Evolutionary conservation across 306 rosid species (phyloP), one percentile per base, ranked within the genome.

Genomic region (Vigna nakashimae): DNA sequence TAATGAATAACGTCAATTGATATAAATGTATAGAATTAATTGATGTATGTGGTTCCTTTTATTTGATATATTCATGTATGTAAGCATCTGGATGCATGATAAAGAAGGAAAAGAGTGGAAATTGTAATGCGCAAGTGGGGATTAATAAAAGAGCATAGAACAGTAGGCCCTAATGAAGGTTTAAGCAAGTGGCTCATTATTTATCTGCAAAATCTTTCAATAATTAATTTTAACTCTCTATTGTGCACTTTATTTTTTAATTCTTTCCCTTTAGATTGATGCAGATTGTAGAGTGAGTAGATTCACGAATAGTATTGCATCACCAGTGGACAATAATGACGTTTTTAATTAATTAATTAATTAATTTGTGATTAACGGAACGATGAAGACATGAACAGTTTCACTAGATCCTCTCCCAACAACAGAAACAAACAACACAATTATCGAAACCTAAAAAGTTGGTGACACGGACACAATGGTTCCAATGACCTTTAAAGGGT

Each of bases 121-220:
- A 30, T 34, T 36, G 1, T 34, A 36, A 63, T 63, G 26, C 13
- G 22, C 9, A 56, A 43, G 46, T 36, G 7, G n/a, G 45, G 60
- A 75, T 74, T 75, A 75, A 64, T 52, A 16, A 71, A 71, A 52
- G 9, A 10, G 12, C 1, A 11, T 59, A 40, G 53, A 20, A 14
- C 10, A 74, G 46, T 18, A 60, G 69, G 18, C 42, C 58, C 69
- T 46, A 15, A 52, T 52, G 18, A 9, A 22, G 6, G 36, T 14
- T 77, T 55, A 65, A 46, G 68, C 79, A 80, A 73, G 78, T 62
- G 36, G 26, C 18, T 13, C 69, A 46, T 55, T 74, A 66, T 68
- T 81, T 50, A 75, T 50, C 49, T 65, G 8, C 8, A 36, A 36
- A 36, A 36, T 1, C 9, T 36, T 36, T 36, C 9, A 6, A 2